A percentile compares a stretch with the other conserved stretches of the same genome.
These are phyloP conservation scores for Dissophora globulifera DNA, from an alignment of 192 early-diverging fungal genomes.

Conservation along the genomic window DNA sequence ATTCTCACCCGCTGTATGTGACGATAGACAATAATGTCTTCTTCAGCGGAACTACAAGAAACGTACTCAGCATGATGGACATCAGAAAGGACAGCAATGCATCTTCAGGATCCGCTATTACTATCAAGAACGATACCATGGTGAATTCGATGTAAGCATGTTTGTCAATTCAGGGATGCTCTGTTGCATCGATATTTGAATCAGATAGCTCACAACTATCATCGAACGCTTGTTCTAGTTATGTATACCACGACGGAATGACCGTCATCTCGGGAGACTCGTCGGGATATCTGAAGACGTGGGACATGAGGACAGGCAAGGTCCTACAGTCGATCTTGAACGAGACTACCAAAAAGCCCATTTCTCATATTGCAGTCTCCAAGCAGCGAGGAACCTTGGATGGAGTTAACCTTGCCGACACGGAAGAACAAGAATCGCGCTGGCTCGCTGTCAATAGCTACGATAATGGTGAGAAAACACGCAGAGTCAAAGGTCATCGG, in stretches of 20 bases:
- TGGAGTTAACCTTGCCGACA: conserved; percentile 19
- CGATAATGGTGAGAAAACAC: conserved; percentile 95
- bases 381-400: conserved; percentile 38
- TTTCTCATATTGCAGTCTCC: conserved; percentile 76
- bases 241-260: conserved; percentile 77
- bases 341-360: conserved; percentile 76
- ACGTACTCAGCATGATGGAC: conserved; percentile 75
- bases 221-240: too few relatives aligned
- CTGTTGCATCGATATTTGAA: too few relatives aligned
- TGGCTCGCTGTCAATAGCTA: conserved; percentile 94
- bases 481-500: too few relatives aligned
- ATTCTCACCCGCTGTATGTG: background rate
- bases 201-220: too few relatives aligned
- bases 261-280: conserved; percentile 87
- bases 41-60: conserved; percentile 82
- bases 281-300: conserved; percentile 88
- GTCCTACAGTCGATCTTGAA: conserved; percentile 66
- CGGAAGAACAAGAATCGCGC: conserved; percentile 71
- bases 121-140: conserved; percentile 79
- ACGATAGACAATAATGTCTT: conserved; percentile 77
- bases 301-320: conserved; percentile 81
- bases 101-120: conserved; percentile 26
- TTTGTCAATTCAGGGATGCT: too few relatives aligned
- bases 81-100: conserved; percentile 52
- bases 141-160: conserved; percentile 73